Evolutionary conservation across 2,329 filamentous ascomycete species (phyloP).

Genomic region (Graphium sp.): DNA sequence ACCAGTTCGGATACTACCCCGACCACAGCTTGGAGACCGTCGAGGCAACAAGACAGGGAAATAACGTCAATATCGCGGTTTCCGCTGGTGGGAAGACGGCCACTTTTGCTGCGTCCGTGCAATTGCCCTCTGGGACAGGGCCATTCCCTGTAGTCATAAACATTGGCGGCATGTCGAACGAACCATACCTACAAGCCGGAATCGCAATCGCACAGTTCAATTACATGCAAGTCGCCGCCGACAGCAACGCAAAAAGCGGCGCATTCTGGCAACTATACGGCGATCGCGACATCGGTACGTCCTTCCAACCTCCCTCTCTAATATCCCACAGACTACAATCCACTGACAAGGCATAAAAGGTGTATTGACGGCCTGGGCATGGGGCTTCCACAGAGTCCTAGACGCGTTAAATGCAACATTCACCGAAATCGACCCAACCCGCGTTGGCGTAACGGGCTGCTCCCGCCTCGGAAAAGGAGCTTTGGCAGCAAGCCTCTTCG

Average conservation of each 20-base stretch:
- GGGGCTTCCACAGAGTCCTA: conserved; percentile 34
- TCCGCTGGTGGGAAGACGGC: conserved; percentile 23
- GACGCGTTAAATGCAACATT: conserved; percentile 30
- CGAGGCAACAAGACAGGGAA: conserved; percentile 25
- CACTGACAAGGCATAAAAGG: conserved; percentile 14
- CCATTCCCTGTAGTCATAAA: conserved; percentile 28
- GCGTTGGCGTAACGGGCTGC: conserved; percentile 33
- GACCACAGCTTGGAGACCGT: conserved; percentile 28
- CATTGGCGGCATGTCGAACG: conserved; percentile 29
- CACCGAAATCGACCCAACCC: conserved; percentile 22
- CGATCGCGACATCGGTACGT: conserved; percentile 22
- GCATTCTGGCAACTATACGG: conserved; percentile 31
- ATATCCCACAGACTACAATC: neutral
- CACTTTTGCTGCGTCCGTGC: conserved; percentile 18
- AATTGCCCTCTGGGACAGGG: conserved; percentile 10
- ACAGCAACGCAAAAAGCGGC: conserved; percentile 29
- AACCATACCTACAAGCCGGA: conserved; percentile 25
- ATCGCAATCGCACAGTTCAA: conserved; percentile 32
- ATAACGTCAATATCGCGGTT: conserved; percentile 22
- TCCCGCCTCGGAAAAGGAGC: conserved; percentile 37
- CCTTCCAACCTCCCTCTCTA: conserved; percentile 6
- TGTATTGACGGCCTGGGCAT: conserved; percentile 35
- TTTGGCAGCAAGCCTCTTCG: conserved; percentile 32
- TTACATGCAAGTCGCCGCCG: conserved; percentile 26
- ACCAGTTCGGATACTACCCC: conserved; percentile 33